Base-by-base conservation (phyloP, 768 basidiomycete species). In the Boletus sp. region DNA sequence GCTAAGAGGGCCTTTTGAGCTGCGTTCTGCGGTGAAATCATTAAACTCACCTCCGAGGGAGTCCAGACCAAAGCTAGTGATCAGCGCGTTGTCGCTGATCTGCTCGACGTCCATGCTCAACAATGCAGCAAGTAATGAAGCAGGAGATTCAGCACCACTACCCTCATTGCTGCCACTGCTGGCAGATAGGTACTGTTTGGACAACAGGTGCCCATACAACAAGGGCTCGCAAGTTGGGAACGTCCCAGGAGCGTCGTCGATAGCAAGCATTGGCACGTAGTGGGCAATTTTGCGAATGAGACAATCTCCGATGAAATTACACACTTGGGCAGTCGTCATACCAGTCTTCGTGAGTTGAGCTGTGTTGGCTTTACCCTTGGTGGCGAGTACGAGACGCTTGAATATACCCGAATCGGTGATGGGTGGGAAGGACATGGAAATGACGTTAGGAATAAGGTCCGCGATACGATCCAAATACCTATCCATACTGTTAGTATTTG, bases 391-490 rank as follows among this genome's bases (percentile, higher is more conserved):
- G 41, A 71, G 70, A 39, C 69, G 70, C 47, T 71, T 71, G 62
- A 71, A 71, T 57, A 71, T 67, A n/a, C 69, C 69, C 4, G 70
- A 72, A 41, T 74, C 73, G 7, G 63, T 69, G 54, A 74, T 71
- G 6, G 72, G 71, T 2, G 73, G 73, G 53, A 72, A 67, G 30
- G 71, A 67, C 61, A 74, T 69, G 11, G 73, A 70, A 40, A 74
- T 63, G 11, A 62, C 60, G 55, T 74, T 74, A 0, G 72, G 70
- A 24, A 73, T 54, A 4, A 51, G 18, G 20, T 69, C 66, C 41
- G 70, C 65, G 24, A 73, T 68, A 30, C 68, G 68, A 49, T 73
- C 72, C 53, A 73, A 60, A 45, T 70, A 71, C 37, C 71, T 73
- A 17, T 49, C 7, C 48, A 35, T 17, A 17, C 20, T 20, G 17